Evolutionary conservation across 306 rosid species (phyloP).

Genomic region (Quercus bicolor): DNA sequence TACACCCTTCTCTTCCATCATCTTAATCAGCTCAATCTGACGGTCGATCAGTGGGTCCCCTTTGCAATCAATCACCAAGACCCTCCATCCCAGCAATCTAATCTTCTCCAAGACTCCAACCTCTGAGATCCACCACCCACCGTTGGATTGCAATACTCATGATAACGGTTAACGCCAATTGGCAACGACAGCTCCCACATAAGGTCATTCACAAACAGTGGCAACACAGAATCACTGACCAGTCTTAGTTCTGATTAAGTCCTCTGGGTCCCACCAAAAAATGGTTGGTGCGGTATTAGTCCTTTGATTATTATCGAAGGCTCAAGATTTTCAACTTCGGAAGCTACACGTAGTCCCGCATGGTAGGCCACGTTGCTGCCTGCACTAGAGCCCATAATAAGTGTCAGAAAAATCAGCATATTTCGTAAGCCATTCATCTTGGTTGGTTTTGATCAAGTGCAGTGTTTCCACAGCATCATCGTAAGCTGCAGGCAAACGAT

Average conservation of each 20-base stretch:
- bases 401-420: slow-evolving; percentile 36
- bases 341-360: slow-evolving; percentile 26
- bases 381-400: slow-evolving; percentile 48
- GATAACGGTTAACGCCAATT: slow-evolving; percentile 32
- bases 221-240: too few species aligned
- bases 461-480: slow-evolving; percentile 48
- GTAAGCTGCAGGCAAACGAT: slow-evolving; percentile 45
- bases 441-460: slow-evolving; percentile 23
- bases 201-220: slow-evolving; percentile 6
- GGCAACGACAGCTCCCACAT: slow-evolving; percentile 52
- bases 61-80: slow-evolving; percentile 29
- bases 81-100: slow-evolving; percentile 26
- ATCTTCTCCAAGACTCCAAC: slow-evolving; percentile 7
- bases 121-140: background rate
- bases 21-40: slow-evolving; percentile 25
- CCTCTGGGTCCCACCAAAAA: slow-evolving; percentile 35
- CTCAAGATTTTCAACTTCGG: background rate
- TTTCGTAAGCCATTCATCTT: slow-evolving; percentile 35
- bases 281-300: slow-evolving; percentile 45
- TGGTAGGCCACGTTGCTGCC: slow-evolving; percentile 50
- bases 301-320: slow-evolving; percentile 33
- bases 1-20: slow-evolving; percentile 32
- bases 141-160: slow-evolving; percentile 48
- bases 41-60: slow-evolving; percentile 63
- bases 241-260: too few species aligned